Conservation (phyloP, 2,329 filamentous ascomycete species). For the Aspergillus sp. region DNA sequence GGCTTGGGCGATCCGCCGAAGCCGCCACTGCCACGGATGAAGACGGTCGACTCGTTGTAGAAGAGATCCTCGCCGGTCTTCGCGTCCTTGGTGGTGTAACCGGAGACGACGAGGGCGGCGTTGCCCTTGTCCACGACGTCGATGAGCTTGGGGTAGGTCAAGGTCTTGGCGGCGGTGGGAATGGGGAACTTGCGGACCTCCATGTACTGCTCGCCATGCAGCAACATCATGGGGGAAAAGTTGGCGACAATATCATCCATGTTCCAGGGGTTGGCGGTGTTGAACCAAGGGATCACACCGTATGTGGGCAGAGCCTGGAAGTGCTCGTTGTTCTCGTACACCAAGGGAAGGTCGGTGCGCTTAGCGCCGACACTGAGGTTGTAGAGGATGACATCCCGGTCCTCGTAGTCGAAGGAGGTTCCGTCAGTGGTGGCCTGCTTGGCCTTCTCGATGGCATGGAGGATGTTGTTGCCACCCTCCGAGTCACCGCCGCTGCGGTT, state of each 20-base stretch:
- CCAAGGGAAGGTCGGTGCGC: slow-evolving; percentile 79
- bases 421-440: slow-evolving; percentile 71
- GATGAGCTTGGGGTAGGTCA: slow-evolving; percentile 76
- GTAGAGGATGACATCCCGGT: slow-evolving; percentile 90
- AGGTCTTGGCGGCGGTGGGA: slow-evolving; percentile 76
- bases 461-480: slow-evolving; percentile 62
- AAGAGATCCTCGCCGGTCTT: slow-evolving; percentile 86
- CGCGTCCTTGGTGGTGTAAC: slow-evolving; percentile 80
- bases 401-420: slow-evolving; percentile 78
- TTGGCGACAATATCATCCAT: slow-evolving; percentile 85
- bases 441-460: slow-evolving; percentile 74
- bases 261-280: slow-evolving; percentile 75
- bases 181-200: slow-evolving; percentile 91
- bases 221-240: slow-evolving; percentile 97
- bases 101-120: slow-evolving; percentile 78
- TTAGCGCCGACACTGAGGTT: slow-evolving; percentile 93
- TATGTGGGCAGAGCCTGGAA: slow-evolving; percentile 96
- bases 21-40: slow-evolving; percentile 86
- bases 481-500: slow-evolving; percentile 61
- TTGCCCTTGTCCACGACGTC: slow-evolving; percentile 96
- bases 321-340: slow-evolving; percentile 87
- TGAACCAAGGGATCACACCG: slow-evolving; percentile 93
- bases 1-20: slow-evolving; percentile 80
- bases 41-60: slow-evolving; percentile 94
- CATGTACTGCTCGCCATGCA: slow-evolving; percentile 98